Evolutionary conservation across 140 eudicot genomes (phyloP).

Genomic region (Oenanthe javanica): DNA sequence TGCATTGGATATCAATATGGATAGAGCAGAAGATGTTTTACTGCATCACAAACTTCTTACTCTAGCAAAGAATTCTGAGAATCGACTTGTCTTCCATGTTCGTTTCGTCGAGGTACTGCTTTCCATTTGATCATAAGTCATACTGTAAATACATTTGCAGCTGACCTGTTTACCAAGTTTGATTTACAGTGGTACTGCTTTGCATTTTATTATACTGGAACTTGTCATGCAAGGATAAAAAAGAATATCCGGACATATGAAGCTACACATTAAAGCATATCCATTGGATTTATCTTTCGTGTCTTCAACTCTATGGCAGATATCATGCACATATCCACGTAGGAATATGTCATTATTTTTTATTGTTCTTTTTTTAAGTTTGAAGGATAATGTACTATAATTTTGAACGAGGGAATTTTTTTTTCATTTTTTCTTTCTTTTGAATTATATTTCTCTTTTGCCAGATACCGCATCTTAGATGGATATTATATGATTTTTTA

Average conservation of each 20-base stretch:
- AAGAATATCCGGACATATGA: neutral
- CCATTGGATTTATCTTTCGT: neutral
- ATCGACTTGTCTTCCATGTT: constrained; percentile 68
- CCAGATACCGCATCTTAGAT: neutral
- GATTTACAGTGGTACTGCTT: constrained; percentile 53
- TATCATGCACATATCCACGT: neutral
- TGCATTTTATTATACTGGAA: constrained; percentile 2
- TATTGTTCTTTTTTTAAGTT: neutral
- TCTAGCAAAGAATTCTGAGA: constrained; percentile 64
- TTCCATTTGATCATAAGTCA: neutral
- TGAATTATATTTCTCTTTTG: neutral
- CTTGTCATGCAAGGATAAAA: neutral
- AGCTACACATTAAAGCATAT: neutral
- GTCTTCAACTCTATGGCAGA: neutral
- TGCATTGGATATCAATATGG: constrained; percentile 75
- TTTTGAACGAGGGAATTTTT: neutral
- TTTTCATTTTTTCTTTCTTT: neutral
- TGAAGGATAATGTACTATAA: neutral
- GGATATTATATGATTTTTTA: neutral
- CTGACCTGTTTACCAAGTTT: constrained; percentile 68
- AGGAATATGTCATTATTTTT: neutral
- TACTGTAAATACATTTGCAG: constrained; percentile 7
- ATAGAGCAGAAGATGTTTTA: constrained; percentile 85
- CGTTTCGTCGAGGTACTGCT: constrained; percentile 71
- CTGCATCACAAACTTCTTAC: constrained; percentile 77